phyloP scores from a whole-genome alignment of 2,329 filamentous ascomycete species.

The Aspergillus sp. region DNA sequence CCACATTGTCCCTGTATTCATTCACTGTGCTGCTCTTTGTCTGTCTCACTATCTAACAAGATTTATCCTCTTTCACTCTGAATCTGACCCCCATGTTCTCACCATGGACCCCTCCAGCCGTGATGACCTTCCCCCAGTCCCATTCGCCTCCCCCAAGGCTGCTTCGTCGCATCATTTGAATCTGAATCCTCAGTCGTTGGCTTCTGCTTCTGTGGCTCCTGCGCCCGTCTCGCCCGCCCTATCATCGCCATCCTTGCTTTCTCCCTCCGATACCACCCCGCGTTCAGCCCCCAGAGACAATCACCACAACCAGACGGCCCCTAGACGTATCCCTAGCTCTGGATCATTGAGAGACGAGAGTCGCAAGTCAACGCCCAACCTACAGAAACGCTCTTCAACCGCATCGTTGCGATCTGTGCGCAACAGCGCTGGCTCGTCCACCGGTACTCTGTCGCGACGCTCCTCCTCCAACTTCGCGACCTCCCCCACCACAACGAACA shows the following conservation, averaged over 20 bases:
- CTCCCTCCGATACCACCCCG: constrained; percentile 17
- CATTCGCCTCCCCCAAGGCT: constrained; percentile 12
- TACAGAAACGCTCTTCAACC: constrained; percentile 34
- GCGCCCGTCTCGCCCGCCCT: constrained; percentile 20
- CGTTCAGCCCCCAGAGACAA: constrained; percentile 13
- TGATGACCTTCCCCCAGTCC: constrained; percentile 15
- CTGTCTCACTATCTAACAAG: not conserved
- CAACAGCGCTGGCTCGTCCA: constrained; percentile 18
- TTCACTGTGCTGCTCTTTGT: not conserved
- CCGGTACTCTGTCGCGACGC: constrained; percentile 29
- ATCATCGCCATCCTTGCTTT: constrained; percentile 18
- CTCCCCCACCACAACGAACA: constrained; percentile 16
- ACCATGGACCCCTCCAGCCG: constrained; percentile 26
- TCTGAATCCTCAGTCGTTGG: constrained; percentile 23
- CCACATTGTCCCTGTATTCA: no score
- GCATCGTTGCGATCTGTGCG: constrained; percentile 32
- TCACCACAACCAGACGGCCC: constrained; percentile 11
- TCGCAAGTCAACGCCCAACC: constrained; percentile 25
- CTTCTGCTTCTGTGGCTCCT: constrained; percentile 14
- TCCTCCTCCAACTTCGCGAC: constrained; percentile 25
- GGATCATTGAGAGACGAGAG: constrained; percentile 32
- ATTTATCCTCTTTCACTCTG: constrained; percentile 6
- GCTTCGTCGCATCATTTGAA: constrained; percentile 12
- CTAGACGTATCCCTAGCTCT: constrained; percentile 28
- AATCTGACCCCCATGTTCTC: constrained; percentile 10